These are phyloP conservation scores for Hanseniaspora guilliermondii DNA, from an alignment of 805 yeast species.

Conservation along the genomic window DNA sequence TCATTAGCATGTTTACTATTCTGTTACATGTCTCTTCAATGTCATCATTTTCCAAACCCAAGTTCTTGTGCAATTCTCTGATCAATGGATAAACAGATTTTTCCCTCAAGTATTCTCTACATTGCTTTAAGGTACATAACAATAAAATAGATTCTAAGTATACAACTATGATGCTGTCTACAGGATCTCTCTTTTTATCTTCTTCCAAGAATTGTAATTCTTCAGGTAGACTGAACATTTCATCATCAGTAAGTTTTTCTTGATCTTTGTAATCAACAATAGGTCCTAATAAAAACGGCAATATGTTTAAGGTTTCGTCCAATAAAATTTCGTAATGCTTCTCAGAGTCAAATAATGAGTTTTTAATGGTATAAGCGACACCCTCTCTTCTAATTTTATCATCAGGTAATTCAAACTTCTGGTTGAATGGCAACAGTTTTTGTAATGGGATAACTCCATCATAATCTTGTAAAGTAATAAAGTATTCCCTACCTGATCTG, in stretches of 20 bases:
- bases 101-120: constrained; percentile 66
- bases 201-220: constrained; percentile 69
- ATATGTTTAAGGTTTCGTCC: constrained; percentile 53
- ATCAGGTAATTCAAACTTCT: constrained; percentile 42
- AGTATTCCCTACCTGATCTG: constrained; percentile 59
- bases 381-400: constrained; percentile 77
- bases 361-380: constrained; percentile 83
- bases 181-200: constrained; percentile 67
- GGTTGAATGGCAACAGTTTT: constrained; percentile 73
- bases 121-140: constrained; percentile 59
- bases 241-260: constrained; percentile 61
- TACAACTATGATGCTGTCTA: constrained; percentile 47
- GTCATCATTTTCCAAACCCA: constrained; percentile 29
- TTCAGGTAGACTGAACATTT: constrained; percentile 76
- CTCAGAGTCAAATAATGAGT: constrained; percentile 68
- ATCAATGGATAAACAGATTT: constrained; percentile 76
- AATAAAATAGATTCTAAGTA: constrained; percentile 72
- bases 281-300: constrained; percentile 74
- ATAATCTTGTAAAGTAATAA: constrained; percentile 56
- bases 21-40: constrained; percentile 67
- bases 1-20: constrained; percentile 78
- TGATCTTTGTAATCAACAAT: constrained; percentile 61
- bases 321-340: constrained; percentile 48
- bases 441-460: constrained; percentile 69
- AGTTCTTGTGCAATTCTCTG: constrained; percentile 67